Conservation (phyloP, 228 moss, liverwort and hornwort species). For the Sphagnum fallax region DNA sequence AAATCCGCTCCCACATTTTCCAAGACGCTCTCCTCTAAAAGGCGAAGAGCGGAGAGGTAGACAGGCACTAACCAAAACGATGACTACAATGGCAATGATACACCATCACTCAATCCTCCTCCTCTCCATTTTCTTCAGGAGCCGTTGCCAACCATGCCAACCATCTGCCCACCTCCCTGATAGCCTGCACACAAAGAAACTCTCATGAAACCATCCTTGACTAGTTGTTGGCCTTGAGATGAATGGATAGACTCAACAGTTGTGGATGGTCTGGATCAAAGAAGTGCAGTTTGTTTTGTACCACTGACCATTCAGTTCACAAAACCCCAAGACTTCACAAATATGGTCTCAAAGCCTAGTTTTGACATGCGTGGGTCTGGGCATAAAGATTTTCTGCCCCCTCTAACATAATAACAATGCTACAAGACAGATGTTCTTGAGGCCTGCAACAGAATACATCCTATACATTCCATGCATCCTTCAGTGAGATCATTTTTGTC, state of each 20-base stretch:
- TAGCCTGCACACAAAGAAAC: constrained; percentile 43
- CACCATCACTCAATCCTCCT: constrained; percentile 60
- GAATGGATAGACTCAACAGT: not conserved
- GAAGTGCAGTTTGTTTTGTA: too few species aligned
- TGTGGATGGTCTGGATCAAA: too few species aligned
- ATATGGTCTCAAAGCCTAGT: not conserved
- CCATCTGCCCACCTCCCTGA: constrained; percentile 74
- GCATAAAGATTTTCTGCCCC: not conserved
- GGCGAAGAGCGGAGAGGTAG: constrained; percentile 41
- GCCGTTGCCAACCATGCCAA: constrained; percentile 58
- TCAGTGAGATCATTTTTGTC: not conserved
- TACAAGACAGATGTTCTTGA: not conserved
- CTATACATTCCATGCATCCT: too few species aligned
- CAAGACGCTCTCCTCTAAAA: constrained; percentile 79
- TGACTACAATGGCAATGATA: constrained; percentile 17
- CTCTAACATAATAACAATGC: not conserved
- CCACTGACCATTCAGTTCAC: not conserved
- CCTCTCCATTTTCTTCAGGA: constrained; percentile 75
- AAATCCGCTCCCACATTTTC: constrained; percentile 89
- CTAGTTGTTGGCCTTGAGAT: not conserved
- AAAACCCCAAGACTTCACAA: not conserved
- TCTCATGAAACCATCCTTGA: not conserved
- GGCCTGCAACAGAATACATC: not conserved
- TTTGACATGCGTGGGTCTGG: not conserved
- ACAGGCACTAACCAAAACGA: constrained; percentile 11